Evolutionary conservation across 441 rosid species (phyloP), one percentile per base, ranked within the genome.

Genomic region (Adansonia gregorii): DNA sequence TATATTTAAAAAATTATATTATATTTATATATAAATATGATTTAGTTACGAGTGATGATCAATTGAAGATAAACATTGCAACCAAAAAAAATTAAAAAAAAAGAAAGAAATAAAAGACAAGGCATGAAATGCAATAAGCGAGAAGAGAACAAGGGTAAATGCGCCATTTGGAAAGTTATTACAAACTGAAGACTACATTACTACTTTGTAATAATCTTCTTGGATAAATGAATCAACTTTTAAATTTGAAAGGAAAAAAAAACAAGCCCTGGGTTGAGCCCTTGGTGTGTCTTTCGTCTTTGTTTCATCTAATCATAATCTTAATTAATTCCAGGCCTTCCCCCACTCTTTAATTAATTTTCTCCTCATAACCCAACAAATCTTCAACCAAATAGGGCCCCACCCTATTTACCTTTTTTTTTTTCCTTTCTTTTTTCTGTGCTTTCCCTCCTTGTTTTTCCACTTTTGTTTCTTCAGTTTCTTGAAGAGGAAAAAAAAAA

Each of bases 361-460:
- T 73, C 58, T 41, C 76, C 56, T 69, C 79, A 31, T 6, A 63
- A 31, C 67, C 80, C 86, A 83, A 76, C 85, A 85, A 86, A 86
- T 83, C 87, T 72, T 79, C 86, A 83, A 80, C 87, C n/a, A 84
- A 51, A 69, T 65, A 8, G 73, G 83, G 79, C 24, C 88, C 87
- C 76, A 71, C 82, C 73, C n/a, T 3, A 5, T 63, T 58, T 20
- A 22, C 48, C 17, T 41, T 71, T 49, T 11, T 39, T 17, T 69
- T 67, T 10, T 45, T 69, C 14, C 46, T 9, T 22, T 58, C 11
- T 51, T 51, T 58, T 60, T 60, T n/a, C 9, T 22, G 20, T 54
- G 22, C 59, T 65, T 6, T 22, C 51, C 27, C 43, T 14, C 54
- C 17, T 39, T 3, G 7, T 11, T 31, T 73, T 78, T 64, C 51